Evolutionary conservation across 306 rosid species (phyloP), one percentile per base, ranked within the genome.

Genomic region (Parietaria judaica): DNA sequence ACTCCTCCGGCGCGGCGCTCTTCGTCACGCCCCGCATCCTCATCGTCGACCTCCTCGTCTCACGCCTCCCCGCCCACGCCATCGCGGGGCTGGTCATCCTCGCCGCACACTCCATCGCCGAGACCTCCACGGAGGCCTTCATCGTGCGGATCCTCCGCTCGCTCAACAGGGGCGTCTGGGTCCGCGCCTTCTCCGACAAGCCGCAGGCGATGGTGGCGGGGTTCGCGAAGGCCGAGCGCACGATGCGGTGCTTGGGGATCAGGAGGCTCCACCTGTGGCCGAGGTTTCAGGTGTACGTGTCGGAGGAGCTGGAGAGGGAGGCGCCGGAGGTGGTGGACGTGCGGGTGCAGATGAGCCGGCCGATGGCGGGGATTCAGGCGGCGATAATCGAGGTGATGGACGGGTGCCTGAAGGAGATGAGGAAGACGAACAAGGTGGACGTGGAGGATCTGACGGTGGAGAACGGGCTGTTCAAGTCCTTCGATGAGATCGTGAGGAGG

Each of bases 371-470:
- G 64, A 88, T 92, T 63, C 96, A 92, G 82, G 86, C 71, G 60
- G 86, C 96, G 0, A 82, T 92, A 4, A 10, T 88, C 8, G 96
- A 92, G 80, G 96, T 92, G 6, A 85, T 92, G 96, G 98, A 86
- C 34, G 98, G 89, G 14, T 91, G 98, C 66, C 69, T 88, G 80
- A 91, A 91, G 79, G 98, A 91, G 74, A 85, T 92, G 96, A 77
- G 95, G 88, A 88, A 84, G 80, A 92, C 96, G 3, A 92, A 92
- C 48, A 92, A 86, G 78, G 95, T 92, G 23, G 96, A 92, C 50
- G 83, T 88, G 14, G 96, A 92, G 81, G 94, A 92, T 63, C 60
- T 88, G 77, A 92, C 96, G 3, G 85, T 86, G 51, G 98, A 92
- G 72, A 92, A 86, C 43, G 95, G 98, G 36, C 59, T 92, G 78